phyloP scores from a whole-genome alignment of 331 rosid species.

The Pyrus hybrid region DNA sequence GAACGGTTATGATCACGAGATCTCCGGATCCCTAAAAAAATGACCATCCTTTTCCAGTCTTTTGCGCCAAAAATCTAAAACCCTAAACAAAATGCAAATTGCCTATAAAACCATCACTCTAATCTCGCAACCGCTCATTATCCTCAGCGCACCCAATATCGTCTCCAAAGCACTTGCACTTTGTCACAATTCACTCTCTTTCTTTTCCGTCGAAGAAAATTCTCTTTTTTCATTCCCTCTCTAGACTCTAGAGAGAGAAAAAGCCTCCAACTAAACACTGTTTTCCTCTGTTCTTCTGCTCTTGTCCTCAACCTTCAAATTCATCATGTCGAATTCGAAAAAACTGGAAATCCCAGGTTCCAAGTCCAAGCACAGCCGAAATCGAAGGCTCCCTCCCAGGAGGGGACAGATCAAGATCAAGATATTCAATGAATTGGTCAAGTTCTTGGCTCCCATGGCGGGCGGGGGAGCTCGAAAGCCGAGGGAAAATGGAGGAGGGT shows the following conservation, averaged over 20 bases:
- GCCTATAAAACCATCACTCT: too few species aligned
- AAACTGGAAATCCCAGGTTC: neutral
- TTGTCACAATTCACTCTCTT: too few species aligned
- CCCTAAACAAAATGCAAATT: too few species aligned
- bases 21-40: too few species aligned
- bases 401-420: conserved; percentile 16
- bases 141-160: too few species aligned
- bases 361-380: neutral
- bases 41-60: too few species aligned
- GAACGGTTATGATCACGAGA: too few species aligned
- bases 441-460: neutral
- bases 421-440: conserved; percentile 5
- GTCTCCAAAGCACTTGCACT: too few species aligned
- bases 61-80: too few species aligned
- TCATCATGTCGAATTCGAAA: neutral
- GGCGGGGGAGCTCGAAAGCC: neutral
- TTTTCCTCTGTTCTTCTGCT: neutral
- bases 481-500: conserved; percentile 1
- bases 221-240: neutral
- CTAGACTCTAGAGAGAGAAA: too few species aligned
- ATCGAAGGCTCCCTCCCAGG: neutral
- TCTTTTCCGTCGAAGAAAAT: neutral
- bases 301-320: conserved; percentile 7
- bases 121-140: too few species aligned
- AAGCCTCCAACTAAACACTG: too few species aligned